Base-by-base conservation (phyloP, 441 rosid species). In the Omphalea diandra region DNA sequence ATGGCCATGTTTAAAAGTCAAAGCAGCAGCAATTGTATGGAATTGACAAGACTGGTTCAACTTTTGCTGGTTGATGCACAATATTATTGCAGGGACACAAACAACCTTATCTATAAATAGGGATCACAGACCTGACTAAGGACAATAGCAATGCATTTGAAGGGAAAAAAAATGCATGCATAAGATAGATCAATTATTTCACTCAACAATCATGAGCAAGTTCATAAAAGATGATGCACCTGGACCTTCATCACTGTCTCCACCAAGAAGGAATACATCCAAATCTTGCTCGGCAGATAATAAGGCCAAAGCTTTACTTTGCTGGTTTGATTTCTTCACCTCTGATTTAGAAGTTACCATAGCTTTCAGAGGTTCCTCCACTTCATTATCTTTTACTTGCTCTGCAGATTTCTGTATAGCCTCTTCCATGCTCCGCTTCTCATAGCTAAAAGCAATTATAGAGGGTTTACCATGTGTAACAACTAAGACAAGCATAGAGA, bases 221-320 rank as follows among this genome's bases (percentile, higher is more conserved):
- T 20, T 2, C 1, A 3, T 67, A 35, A 44, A 62, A 52, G 64
- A 55, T 57, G 26, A 33, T 32, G 10, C 77, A 88, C 93, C 90
- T 68, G 77, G 82, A 24, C 77, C 86, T 18, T 77, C 93, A 59
- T 88, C 93, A 77, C 86, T 85, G 62, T 88, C 90, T 69, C 78
- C 90, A 68, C 93, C 90, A 72, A 86, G 63, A 41, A 88, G 93
- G 79, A 88, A 88, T 44, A 68, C 71, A 66, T 88, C 93, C 80
- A 86, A 78, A 63, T 86, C 93, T 72, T 86, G 85, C 70, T 88
- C 90, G 20, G 69, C 41, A 29, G 83, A 52, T 17, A 76, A 77
- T n/a, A 71, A 54, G 31, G 75, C 59, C 36, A 82, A 75, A 24
- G 78, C 59, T 81, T 76, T 88, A 75, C 66, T 75, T 46, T 64